phyloP scores from a whole-genome alignment of 2,329 filamentous ascomycete genomes.

The Myriosclerotinia duriaeana region DNA sequence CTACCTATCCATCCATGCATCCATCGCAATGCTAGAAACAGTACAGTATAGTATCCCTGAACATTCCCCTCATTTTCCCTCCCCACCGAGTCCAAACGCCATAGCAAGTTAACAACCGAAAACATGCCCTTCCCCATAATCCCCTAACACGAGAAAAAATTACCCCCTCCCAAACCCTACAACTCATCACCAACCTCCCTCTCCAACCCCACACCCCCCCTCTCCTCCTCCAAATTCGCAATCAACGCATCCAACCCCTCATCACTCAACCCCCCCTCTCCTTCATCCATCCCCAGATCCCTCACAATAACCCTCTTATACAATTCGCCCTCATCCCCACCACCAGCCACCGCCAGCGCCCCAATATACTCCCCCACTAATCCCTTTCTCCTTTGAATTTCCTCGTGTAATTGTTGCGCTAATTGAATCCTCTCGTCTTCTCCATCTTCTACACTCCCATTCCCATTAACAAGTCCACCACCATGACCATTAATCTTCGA shows the following conservation, averaged over 20 bases:
- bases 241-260: constrained; percentile 36
- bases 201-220: constrained; percentile 21
- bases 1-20: no score
- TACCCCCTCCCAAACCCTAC: background rate
- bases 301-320: constrained; percentile 52
- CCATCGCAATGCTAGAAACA: constrained; percentile 3
- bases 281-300: constrained; percentile 49
- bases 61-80: background rate
- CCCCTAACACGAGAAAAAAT: background rate
- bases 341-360: constrained; percentile 66
- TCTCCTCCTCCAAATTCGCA: constrained; percentile 34
- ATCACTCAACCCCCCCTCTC: constrained; percentile 38
- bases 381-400: constrained; percentile 51
- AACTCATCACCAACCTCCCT: constrained; percentile 14
- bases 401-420: constrained; percentile 55
- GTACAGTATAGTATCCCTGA: background rate
- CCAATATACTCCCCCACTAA: constrained; percentile 68
- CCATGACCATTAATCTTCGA: constrained; percentile 50
- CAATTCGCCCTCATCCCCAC: constrained; percentile 70
- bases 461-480: background rate
- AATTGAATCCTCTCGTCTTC: constrained; percentile 56
- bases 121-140: background rate
- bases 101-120: background rate
- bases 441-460: constrained; percentile 46
- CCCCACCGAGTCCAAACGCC: background rate